phyloP scores from a whole-genome alignment of 1,139 yeast species.

The Pichia sp. region DNA sequence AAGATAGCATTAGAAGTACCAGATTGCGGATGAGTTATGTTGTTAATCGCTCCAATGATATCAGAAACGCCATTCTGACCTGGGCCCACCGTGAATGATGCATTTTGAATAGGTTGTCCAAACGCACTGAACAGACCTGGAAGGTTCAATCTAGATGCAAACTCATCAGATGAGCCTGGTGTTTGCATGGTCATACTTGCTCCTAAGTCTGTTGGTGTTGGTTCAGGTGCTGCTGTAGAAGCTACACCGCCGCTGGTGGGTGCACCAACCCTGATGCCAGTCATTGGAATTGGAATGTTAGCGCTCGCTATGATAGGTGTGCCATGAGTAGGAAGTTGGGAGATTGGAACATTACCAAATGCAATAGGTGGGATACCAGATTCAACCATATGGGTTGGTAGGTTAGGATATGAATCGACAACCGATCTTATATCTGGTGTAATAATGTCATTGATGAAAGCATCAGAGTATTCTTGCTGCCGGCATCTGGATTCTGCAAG shows the following conservation, averaged over 20 bases:
- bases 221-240: neutral
- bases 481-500: constrained; percentile 25
- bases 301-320: constrained; percentile 7
- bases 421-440: constrained; percentile 19
- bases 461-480: constrained; percentile 26
- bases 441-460: constrained; percentile 23
- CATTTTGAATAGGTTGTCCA: too few species aligned
- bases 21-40: too few species aligned
- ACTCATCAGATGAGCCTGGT: too few species aligned
- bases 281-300: constrained; percentile 9
- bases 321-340: neutral
- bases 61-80: too few species aligned
- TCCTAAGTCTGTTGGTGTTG: too few species aligned
- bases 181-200: too few species aligned
- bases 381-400: constrained; percentile 14
- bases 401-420: constrained; percentile 19
- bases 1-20: too few species aligned
- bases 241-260: neutral
- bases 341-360: constrained; percentile 12
- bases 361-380: constrained; percentile 13
- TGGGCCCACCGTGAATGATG: too few species aligned
- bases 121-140: too few species aligned
- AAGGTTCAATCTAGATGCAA: too few species aligned
- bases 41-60: too few species aligned
- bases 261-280: neutral